phyloP scores from a whole-genome alignment of 1,284 basidiomycete genomes.

The Cryptococcus jaspeensis region DNA sequence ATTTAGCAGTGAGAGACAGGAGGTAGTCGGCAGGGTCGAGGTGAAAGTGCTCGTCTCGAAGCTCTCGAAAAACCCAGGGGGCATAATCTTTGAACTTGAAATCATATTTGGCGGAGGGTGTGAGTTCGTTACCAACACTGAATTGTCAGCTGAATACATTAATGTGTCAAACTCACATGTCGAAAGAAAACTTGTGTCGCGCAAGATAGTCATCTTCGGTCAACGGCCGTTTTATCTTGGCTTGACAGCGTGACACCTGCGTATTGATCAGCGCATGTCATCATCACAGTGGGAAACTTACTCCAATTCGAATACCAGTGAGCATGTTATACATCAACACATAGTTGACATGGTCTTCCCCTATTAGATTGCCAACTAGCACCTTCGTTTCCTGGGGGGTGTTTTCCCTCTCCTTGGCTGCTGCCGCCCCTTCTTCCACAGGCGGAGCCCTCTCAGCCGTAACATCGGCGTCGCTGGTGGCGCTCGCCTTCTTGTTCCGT shows the following conservation, averaged over 20 bases:
- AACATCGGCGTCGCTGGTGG: constrained; percentile 51
- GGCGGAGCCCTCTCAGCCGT: constrained; percentile 32
- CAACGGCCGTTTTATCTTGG: constrained; percentile 82
- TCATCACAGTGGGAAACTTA: constrained; percentile 51
- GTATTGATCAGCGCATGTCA: constrained; percentile 6
- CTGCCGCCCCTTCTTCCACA: constrained; percentile 36
- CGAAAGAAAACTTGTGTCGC: constrained; percentile 93
- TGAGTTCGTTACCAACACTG: constrained; percentile 92
- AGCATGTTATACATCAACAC: constrained; percentile 99
- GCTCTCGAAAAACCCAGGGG: constrained; percentile 93
- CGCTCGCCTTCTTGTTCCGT: constrained; percentile 63
- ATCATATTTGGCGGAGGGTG: constrained; percentile 82
- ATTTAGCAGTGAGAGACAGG: constrained; percentile 91
- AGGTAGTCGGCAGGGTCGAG: constrained; percentile 97
- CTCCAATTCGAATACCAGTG: constrained; percentile 93
- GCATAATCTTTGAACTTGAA: constrained; percentile 99
- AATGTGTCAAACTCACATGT: constrained; percentile 69
- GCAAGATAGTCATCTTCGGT: constrained; percentile 85
- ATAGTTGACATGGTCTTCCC: constrained; percentile 96
- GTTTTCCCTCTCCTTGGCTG: constrained; percentile 27
- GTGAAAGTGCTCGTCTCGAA: constrained; percentile 91
- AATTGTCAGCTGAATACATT: constrained; percentile 7
- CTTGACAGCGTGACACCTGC: constrained; percentile 90
- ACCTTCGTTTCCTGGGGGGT: constrained; percentile 55
- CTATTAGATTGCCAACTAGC: constrained; percentile 91